These are phyloP conservation scores for Penicillium alfredii DNA, from an alignment of 495 filamentous ascomycete species.

Conservation along the genomic window DNA sequence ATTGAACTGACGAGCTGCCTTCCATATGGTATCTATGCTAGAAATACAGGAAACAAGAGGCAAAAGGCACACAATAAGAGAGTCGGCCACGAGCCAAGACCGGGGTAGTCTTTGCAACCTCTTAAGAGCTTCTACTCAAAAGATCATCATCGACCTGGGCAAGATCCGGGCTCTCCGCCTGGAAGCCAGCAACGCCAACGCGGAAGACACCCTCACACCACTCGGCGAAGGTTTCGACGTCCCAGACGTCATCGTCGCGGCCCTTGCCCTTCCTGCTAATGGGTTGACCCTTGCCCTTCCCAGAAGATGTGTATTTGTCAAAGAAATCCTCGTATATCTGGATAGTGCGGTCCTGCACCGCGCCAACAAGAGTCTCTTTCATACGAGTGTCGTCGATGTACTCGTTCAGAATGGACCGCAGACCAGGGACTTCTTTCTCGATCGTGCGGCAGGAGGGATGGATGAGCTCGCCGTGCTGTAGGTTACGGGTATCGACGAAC, in stretches of 20 bases:
- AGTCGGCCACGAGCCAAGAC: no score
- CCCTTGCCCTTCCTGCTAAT: conserved; percentile 56
- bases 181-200: conserved; percentile 40
- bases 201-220: conserved; percentile 55
- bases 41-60: conserved; percentile 5
- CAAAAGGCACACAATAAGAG: neutral
- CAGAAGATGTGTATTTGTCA: conserved; percentile 42
- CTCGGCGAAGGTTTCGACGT: conserved; percentile 55
- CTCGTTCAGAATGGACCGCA: conserved; percentile 48
- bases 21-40: conserved; percentile 23
- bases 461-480: conserved; percentile 34
- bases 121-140: conserved; percentile 18
- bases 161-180: conserved; percentile 27
- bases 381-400: conserved; percentile 56
- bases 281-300: conserved; percentile 38
- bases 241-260: conserved; percentile 57
- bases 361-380: conserved; percentile 56
- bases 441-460: conserved; percentile 39
- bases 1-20: no score
- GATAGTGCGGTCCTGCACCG: conserved; percentile 55
- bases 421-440: conserved; percentile 49
- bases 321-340: conserved; percentile 57
- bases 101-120: neutral
- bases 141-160: conserved; percentile 33
- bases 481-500: conserved; percentile 35